Evolutionary conservation across 257 asterid genomes (phyloP), one percentile per base, ranked within the genome.

Genomic region (Handroanthus guayacan): DNA sequence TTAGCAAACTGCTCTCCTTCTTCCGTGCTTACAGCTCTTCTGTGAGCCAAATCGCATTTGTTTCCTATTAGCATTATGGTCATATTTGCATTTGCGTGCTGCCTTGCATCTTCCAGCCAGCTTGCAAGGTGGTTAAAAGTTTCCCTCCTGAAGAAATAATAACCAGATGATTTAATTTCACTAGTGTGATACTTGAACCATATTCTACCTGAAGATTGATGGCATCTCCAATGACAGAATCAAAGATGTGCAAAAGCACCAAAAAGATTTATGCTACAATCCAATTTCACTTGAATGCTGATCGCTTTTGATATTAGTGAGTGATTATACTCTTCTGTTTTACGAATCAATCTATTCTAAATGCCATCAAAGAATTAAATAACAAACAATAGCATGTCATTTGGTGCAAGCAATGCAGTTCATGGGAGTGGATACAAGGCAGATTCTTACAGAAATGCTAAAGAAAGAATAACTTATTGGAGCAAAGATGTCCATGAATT

Each of bases 41-140:
- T 85, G 69, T 89, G 89, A 61, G 91, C 81, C 64, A 93, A 77
- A 75, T 89, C 97, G 25, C 90, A 70, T 78, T 89, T 93, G 85
- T 91, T 91, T 63, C 97, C 98, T 43, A 93, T 88, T 78, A 93
- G 84, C 92, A 93, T 91, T 81, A 93, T 87, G 75, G 85, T 80
- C 93, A 86, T 87, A 81, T 90, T 87, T 48, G 87, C 88, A 87
- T 86, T 85, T 65, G 92, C 92, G 51, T 92, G 88, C 80, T 88
- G 89, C 78, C 96, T 89, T 39, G 92, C 92, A 84, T 92, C 98
- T 80, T 92, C 94, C 82, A 92, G 78, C 98, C 98, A 92, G 66
- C 88, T 89, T 10, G 86, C 94, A 44, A 90, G 88, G 86, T 92
- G 94, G 75, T 89, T 86, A 72, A 90, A 92, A 67, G 90, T 90